Percentiles rank a stretch among this genome's conserved stretches.
Conservation (phyloP, 257 asterid genomes). For the Sherardia arvensis region DNA sequence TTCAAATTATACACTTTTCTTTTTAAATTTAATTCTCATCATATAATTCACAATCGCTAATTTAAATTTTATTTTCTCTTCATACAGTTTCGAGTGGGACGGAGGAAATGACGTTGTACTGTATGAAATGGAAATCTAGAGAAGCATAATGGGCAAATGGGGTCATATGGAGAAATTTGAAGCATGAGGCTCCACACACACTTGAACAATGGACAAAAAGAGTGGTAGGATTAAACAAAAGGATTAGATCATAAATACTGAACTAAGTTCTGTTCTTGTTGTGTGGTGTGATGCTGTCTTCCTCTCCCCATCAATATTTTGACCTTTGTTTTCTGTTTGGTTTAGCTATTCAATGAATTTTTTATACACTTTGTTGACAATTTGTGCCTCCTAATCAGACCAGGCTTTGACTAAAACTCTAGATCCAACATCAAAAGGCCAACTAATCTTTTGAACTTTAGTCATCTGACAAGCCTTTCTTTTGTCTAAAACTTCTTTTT, state of each 20-base stretch:
- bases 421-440: neutral
- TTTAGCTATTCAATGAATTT: neutral
- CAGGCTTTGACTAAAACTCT: neutral
- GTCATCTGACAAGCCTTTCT: no score
- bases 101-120: no score
- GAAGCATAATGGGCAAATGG: no score
- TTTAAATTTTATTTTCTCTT: no score
- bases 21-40: no score
- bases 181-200: slow-evolving; percentile 3
- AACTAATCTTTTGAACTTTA: neutral
- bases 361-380: slow-evolving; percentile 8
- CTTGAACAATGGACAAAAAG: neutral
- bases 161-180: no score
- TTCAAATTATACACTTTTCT: no score
- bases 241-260: neutral
- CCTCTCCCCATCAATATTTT: neutral
- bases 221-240: neutral
- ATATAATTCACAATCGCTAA: no score
- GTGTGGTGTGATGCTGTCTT: neutral
- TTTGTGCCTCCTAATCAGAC: neutral
- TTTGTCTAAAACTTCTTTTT: no score
- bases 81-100: no score
- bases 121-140: no score
- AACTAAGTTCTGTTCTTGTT: neutral
- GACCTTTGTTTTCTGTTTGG: slow-evolving; percentile 6